Conservation (phyloP, 176 grass and related monocot genomes). For the Raddia guianensis region DNA sequence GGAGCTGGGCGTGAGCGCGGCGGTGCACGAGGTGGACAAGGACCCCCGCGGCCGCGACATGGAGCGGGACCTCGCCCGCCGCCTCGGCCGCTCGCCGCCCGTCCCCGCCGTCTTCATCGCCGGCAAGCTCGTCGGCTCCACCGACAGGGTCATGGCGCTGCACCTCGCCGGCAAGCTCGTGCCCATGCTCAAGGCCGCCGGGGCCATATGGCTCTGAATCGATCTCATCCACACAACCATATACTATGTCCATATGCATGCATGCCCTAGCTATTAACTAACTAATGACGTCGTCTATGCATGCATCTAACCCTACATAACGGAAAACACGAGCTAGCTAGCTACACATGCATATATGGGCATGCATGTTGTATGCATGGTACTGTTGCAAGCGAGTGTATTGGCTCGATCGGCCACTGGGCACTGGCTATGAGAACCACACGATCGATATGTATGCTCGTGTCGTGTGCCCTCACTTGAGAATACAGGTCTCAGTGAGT, state of each 20-base stretch:
- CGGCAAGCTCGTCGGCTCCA: slow-evolving; percentile 64
- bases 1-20: slow-evolving; percentile 50
- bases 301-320: too few species aligned
- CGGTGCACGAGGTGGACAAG: slow-evolving; percentile 64
- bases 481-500: neutral
- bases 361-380: too few species aligned
- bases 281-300: too few species aligned
- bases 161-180: slow-evolving; percentile 61
- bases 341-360: too few species aligned
- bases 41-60: slow-evolving; percentile 59
- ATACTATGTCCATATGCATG: neutral
- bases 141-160: slow-evolving; percentile 64
- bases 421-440: too few species aligned
- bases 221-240: neutral
- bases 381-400: too few species aligned
- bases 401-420: too few species aligned
- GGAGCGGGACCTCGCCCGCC: slow-evolving; percentile 56
- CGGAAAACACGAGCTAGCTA: too few species aligned
- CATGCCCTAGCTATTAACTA: neutral
- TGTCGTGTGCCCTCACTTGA: neutral
- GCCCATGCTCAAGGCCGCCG: slow-evolving; percentile 58
- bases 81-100: slow-evolving; percentile 43
- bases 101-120: slow-evolving; percentile 64
- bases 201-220: slow-evolving; percentile 66
- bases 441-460: too few species aligned